Evolutionary conservation across 768 basidiomycete genomes (phyloP).

Genomic region (Vararia minispora): DNA sequence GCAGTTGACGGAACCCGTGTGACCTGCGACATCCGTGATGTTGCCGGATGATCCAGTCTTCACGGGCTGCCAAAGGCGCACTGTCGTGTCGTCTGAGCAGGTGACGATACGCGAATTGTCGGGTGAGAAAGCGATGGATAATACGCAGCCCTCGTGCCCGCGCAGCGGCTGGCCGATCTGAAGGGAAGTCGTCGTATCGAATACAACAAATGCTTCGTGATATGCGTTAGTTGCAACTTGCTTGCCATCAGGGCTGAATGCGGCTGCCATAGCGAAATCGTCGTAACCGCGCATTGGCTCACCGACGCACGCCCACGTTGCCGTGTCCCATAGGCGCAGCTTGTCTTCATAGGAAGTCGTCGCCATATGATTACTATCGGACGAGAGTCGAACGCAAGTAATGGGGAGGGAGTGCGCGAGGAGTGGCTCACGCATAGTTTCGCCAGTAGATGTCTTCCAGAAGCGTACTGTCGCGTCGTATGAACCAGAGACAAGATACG

Average conservation of each 20-base stretch:
- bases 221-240: background rate
- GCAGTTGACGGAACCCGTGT: slow-evolving; percentile 38
- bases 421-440: background rate
- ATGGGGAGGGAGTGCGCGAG: background rate
- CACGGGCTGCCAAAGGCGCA: slow-evolving; percentile 38
- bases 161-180: background rate
- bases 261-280: background rate
- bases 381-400: background rate
- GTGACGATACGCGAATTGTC: slow-evolving; percentile 9
- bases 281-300: background rate
- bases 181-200: slow-evolving; percentile 1
- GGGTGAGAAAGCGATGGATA: background rate
- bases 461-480: slow-evolving; percentile 38
- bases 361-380: background rate
- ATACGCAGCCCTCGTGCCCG: slow-evolving; percentile 1
- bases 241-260: slow-evolving; percentile 1
- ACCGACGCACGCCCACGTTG: background rate
- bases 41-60: slow-evolving; percentile 16
- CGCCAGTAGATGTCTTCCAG: slow-evolving; percentile 29
- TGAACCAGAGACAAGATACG: slow-evolving; percentile 19
- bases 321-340: slow-evolving; percentile 1
- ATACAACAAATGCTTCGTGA: slow-evolving; percentile 3
- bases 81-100: slow-evolving; percentile 34
- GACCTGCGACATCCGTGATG: slow-evolving; percentile 30
- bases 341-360: slow-evolving; percentile 21